Evolutionary conservation across 2,329 filamentous ascomycete species (phyloP).

Genomic region (Fonsecaea monophora): DNA sequence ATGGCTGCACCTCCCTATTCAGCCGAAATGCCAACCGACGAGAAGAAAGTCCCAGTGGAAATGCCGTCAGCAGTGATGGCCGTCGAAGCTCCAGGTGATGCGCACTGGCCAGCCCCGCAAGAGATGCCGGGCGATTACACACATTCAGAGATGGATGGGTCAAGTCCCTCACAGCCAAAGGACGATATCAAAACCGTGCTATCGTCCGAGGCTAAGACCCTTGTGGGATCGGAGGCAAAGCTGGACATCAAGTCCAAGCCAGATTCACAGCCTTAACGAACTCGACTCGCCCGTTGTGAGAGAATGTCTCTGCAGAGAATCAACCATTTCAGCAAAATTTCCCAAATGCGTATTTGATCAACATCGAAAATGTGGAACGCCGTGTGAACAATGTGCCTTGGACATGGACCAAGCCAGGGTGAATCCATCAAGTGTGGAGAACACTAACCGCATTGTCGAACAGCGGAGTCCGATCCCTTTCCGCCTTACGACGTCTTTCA

Average conservation of each 20-base stretch:
- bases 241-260: background rate
- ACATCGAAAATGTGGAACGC: background rate
- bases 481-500: background rate
- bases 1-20: constrained; percentile 21
- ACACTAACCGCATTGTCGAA: background rate
- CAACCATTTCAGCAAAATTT: background rate
- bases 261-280: background rate
- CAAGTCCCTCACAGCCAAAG: background rate
- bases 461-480: background rate
- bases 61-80: constrained; percentile 21
- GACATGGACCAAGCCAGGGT: background rate
- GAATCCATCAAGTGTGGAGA: background rate
- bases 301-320: background rate
- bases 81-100: constrained; percentile 27
- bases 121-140: constrained; percentile 24
- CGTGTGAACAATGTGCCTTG: background rate
- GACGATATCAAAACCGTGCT: constrained; percentile 8
- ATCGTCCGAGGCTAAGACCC: constrained; percentile 8
- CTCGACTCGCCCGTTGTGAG: background rate
- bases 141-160: constrained; percentile 10
- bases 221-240: constrained; percentile 6
- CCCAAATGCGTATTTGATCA: background rate
- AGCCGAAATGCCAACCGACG: constrained; percentile 20
- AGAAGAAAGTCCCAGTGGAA: constrained; percentile 23
- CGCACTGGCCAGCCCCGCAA: constrained; percentile 21